phyloP scores from a whole-genome alignment of 768 basidiomycete species.

The Chalciporus chontae region DNA sequence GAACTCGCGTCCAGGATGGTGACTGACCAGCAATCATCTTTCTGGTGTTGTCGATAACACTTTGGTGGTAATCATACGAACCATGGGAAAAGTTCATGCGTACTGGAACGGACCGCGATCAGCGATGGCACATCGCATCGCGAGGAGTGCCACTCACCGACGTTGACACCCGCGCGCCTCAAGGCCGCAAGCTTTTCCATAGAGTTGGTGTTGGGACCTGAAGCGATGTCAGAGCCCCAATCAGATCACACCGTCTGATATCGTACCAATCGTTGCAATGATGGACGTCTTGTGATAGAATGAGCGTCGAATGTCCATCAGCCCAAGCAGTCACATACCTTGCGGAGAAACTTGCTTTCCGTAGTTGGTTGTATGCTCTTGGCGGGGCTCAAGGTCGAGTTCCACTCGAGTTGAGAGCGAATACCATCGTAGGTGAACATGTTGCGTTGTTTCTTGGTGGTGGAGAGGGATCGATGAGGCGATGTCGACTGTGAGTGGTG shows the following conservation, averaged over 20 bases:
- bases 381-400: constrained; percentile 72
- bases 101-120: constrained; percentile 46
- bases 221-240: constrained; percentile 8
- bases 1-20: not conserved
- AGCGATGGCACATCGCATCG: not conserved
- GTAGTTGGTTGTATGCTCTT: constrained; percentile 69
- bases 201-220: constrained; percentile 92
- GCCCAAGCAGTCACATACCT: constrained; percentile 49
- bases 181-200: constrained; percentile 85
- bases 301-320: constrained; percentile 1
- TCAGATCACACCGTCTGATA: not conserved
- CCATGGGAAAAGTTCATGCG: constrained; percentile 99
- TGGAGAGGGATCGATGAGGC: constrained; percentile 8
- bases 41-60: constrained; percentile 96
- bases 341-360: constrained; percentile 83
- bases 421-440: constrained; percentile 61
- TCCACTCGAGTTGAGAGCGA: constrained; percentile 91
- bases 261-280: constrained; percentile 94
- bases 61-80: constrained; percentile 97
- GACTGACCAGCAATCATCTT: constrained; percentile 72
- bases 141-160: constrained; percentile 58
- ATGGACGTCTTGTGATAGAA: constrained; percentile 74
- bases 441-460: constrained; percentile 8
- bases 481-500: constrained; percentile 8
- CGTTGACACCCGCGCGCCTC: constrained; percentile 91